Evolutionary conservation across 805 yeast species (phyloP), one percentile per base, ranked within the genome.

Genomic region (Kodamaea hsintzibuensis): DNA sequence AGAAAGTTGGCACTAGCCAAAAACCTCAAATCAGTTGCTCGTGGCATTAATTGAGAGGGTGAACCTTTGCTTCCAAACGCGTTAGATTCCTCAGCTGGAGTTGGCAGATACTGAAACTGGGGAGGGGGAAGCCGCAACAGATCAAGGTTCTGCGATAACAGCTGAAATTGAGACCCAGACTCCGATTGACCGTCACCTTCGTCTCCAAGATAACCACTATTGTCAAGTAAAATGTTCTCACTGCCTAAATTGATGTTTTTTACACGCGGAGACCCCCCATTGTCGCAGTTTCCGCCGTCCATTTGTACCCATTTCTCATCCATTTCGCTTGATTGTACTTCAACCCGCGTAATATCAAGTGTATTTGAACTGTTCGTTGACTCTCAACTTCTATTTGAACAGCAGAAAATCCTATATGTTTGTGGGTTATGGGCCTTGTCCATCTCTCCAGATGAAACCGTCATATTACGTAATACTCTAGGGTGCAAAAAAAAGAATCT

Each of bases 1-100:
- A 77, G 72, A 59, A 76, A 76, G 58, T 76, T 76, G 46, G 76
- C 71, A 52, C 77, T 72, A 13, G 70, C 68, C 17, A 75, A 60
- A 44, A 60, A 62, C 3, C 66, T 55, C n/a, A 73, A 55, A 58
- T 69, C 72, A 12, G 65, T 59, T n/a, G 59, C 43, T 12, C 47
- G 37, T 13, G 51, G 30, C 43, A 50, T 37, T 8, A 35, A 19
- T 39, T 37, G 39, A 13, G 18, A 19, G 27, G 53, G 43, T 9
- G 49, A 25, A 14, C 39, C 13, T 2, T 38, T 35, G 16, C 3
- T 27, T 7, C 18, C 19, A 16, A 18, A 35, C 33, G 16, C 12
- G 22, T 25, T 27, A 18, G 22, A 16, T 25, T 14, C 40, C 22
- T 33, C 35, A 12, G 49, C 25, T 14, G 49, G 42, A 13, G 25